phyloP scores from a whole-genome alignment of 805 yeast genomes.

The Myxozyma melibiosi region DNA sequence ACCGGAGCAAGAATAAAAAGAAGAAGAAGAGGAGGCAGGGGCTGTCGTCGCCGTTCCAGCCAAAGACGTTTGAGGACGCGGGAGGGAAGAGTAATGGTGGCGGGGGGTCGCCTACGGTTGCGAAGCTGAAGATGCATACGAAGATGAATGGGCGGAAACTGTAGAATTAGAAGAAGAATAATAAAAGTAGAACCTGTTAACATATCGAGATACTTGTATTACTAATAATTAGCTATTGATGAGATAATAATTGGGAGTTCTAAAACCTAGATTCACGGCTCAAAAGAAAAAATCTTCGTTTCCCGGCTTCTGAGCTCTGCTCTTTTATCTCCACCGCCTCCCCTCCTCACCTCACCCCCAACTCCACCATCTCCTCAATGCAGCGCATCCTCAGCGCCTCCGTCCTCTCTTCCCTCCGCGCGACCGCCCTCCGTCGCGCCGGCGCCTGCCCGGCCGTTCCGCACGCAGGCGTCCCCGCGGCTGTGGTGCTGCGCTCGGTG shows the following conservation, averaged over 20 bases:
- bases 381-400: background rate
- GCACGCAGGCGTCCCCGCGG: no score
- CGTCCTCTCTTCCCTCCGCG: background rate
- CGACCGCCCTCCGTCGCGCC: background rate
- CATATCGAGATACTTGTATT: no score
- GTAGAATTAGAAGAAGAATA: background rate
- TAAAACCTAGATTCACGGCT: no score
- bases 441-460: background rate
- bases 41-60: slow-evolving; percentile 6
- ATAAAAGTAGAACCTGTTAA: no score
- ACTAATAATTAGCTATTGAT: background rate
- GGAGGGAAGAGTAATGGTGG: no score
- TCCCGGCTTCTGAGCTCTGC: no score
- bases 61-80: slow-evolving; percentile 5
- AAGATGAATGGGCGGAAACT: slow-evolving; percentile 5
- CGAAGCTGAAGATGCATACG: background rate
- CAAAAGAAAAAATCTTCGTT: no score
- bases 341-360: no score
- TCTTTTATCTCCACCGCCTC: no score
- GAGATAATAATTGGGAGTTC: background rate
- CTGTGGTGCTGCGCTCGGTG: no score
- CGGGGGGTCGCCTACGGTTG: background rate
- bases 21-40: background rate
- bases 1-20: slow-evolving; percentile 1
- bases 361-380: no score